Base-by-base conservation (phyloP, 345 rosid species). In the Eucalyptus lansdowneana region DNA sequence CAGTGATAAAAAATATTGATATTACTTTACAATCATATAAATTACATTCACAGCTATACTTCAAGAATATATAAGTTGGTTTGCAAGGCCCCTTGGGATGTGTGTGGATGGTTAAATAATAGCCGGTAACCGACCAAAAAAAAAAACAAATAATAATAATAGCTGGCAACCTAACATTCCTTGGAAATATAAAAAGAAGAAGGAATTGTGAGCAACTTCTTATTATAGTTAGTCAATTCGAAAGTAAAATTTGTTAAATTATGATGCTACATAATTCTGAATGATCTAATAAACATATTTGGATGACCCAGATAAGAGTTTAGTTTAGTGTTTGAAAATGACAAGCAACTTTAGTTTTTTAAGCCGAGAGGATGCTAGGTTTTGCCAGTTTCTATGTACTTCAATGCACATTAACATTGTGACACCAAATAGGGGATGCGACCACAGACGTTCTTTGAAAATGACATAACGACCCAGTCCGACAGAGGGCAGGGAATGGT, bases 401-500 rank as follows among this genome's bases (percentile, higher is more conserved):
- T 58, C n/a, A 58, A 0, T 0, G n/a, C n/a, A 5, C 65, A 25
- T 58, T 58, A 58, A 58, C 65, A 58, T 0, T 11, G 27, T 56
- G 7, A 53, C 24, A 19, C 56, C 56, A 53, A 19, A 53, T 0
- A 8, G 56, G n/a, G 65, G n/a, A 58, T 58, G n/a, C 2, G 29
- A 0, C n/a, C 56, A 53, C 0, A 0, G 2, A 53, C 56, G n/a
- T 25, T 58, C 4, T 58, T 58, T 0, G 2, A 11, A 25, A 0
- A 11, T 58, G 65, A 58, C 0, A 27, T 58, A 58, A 58, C 0
- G 0, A 14, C 29, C 65, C 3, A 2, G 14, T 58, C 65, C 14
- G 65, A 25, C n/a, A 58, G 56, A 25, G 14, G 14, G n/a, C 6
- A 0, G 29, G 65, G 65, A 58, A 5, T 25, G 65, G 0, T 58